phyloP scores from a whole-genome alignment of 352 stramenopile genomes.

The Globisporangium cylindrosporum region DNA sequence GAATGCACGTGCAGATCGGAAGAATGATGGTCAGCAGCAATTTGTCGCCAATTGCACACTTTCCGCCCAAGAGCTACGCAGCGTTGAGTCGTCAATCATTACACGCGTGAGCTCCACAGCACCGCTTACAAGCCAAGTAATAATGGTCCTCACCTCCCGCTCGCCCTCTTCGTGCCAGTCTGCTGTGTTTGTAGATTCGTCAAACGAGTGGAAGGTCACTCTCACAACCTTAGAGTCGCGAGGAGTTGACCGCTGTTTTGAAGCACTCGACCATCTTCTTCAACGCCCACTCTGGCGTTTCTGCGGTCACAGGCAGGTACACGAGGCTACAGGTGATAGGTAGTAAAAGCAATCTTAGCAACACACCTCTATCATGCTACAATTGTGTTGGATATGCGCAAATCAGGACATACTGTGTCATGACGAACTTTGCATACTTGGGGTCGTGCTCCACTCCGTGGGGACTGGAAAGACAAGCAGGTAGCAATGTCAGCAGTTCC shows the following conservation, averaged over 20 bases:
- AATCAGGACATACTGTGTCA: constrained; percentile 49
- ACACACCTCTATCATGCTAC: neutral
- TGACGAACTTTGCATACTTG: constrained; percentile 62
- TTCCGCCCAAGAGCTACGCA: neutral
- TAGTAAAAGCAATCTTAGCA: neutral
- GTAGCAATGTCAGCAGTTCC: neutral
- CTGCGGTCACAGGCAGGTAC: constrained; percentile 73
- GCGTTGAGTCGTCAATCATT: neutral
- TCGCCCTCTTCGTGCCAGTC: neutral
- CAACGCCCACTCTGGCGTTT: constrained; percentile 75
- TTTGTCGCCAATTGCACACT: neutral
- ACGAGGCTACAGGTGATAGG: constrained; percentile 42
- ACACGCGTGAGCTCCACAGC: neutral
- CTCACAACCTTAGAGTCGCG: constrained; percentile 19
- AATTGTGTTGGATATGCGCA: too few relatives aligned
- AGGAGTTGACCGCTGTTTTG: constrained; percentile 38
- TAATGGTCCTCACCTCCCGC: neutral
- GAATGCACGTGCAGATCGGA: neutral
- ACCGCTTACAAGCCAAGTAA: neutral
- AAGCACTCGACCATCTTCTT: constrained; percentile 76
- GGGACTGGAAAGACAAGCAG: constrained; percentile 24
- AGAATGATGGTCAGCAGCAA: neutral
- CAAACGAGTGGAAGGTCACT: neutral
- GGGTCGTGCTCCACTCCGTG: constrained; percentile 52
- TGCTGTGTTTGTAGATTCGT: neutral